These are phyloP conservation scores for Guyanaporus albipodus DNA, from an alignment of 768 basidiomycete genomes.

Conservation along the genomic window DNA sequence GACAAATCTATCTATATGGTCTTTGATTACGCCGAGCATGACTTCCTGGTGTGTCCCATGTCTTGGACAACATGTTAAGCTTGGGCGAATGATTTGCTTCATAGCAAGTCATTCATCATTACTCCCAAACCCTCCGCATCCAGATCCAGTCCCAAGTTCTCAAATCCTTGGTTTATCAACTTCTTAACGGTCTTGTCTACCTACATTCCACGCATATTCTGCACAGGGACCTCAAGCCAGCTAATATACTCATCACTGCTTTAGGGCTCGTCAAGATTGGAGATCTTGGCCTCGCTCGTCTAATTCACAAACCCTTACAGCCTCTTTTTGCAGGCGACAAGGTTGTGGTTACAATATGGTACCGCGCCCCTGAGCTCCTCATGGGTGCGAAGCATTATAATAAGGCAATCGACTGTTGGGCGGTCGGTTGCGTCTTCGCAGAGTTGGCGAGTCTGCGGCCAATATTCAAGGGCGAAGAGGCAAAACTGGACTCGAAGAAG, in stretches of 20 bases:
- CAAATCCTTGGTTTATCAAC: slow-evolving; percentile 91
- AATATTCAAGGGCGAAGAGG: slow-evolving; percentile 99
- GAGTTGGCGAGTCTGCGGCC: slow-evolving; percentile 91
- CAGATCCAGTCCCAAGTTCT: slow-evolving; percentile 74
- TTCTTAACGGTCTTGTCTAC: slow-evolving; percentile 90
- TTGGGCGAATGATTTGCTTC: background rate
- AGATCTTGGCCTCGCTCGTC: slow-evolving; percentile 91
- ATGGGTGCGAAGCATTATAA: slow-evolving; percentile 98
- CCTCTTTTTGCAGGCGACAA: slow-evolving; percentile 93
- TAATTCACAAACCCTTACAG: slow-evolving; percentile 89
- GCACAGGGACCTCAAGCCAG: slow-evolving; percentile 97
- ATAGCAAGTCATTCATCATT: slow-evolving; percentile 98
- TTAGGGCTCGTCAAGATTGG: slow-evolving; percentile 93
- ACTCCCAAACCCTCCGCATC: slow-evolving; percentile 83
- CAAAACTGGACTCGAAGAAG: slow-evolving; percentile 95
- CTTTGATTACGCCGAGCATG: slow-evolving; percentile 98
- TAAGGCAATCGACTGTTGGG: slow-evolving; percentile 95
- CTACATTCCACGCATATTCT: slow-evolving; percentile 93
- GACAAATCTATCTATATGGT: slow-evolving; percentile 99
- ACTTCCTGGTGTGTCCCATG: slow-evolving; percentile 75
- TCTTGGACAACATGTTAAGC: background rate
- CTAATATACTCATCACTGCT: slow-evolving; percentile 94
- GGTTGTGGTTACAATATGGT: slow-evolving; percentile 99
- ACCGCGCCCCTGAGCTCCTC: slow-evolving; percentile 93
- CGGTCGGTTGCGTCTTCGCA: slow-evolving; percentile 95